These are phyloP conservation scores for Septoria linicola DNA, from an alignment of 2,329 filamentous ascomycete genomes.

Conservation along the genomic window DNA sequence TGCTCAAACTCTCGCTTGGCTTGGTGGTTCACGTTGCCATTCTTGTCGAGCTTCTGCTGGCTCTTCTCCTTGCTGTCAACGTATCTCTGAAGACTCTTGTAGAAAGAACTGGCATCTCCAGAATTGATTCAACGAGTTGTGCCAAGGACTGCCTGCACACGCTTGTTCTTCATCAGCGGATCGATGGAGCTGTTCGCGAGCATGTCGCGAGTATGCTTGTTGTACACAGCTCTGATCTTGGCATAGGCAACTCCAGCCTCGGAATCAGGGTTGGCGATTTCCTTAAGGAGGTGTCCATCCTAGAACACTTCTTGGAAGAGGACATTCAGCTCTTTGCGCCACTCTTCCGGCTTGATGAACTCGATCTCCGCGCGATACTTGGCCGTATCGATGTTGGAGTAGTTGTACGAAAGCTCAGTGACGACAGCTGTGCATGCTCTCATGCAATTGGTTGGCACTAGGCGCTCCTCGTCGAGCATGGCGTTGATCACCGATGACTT, in stretches of 20 bases:
- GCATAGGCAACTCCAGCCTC: constrained; percentile 52
- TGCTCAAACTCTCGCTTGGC: constrained; percentile 39
- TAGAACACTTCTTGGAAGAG: constrained; percentile 52
- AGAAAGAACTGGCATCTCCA: constrained; percentile 44
- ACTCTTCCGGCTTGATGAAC: constrained; percentile 55
- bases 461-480: constrained; percentile 60
- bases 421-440: constrained; percentile 62
- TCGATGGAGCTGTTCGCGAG: constrained; percentile 39
- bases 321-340: constrained; percentile 53
- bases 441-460: constrained; percentile 59
- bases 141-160: constrained; percentile 49
- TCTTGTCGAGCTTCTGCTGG: constrained; percentile 34
- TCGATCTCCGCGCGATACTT: constrained; percentile 58
- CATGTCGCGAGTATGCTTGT: constrained; percentile 44
- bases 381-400: constrained; percentile 39
- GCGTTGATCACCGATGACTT: constrained; percentile 65
- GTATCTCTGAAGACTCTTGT: constrained; percentile 49
- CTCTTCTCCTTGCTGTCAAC: constrained; percentile 58
- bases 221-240: constrained; percentile 54
- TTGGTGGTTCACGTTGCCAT: constrained; percentile 37
- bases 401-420: constrained; percentile 60
- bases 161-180: constrained; percentile 44
- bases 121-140: constrained; percentile 44
- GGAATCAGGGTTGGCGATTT: constrained; percentile 44
- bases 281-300: constrained; percentile 41